Evolutionary conservation across 2,329 filamentous ascomycete genomes (phyloP).

Genomic region (Coniochaeta sp.): DNA sequence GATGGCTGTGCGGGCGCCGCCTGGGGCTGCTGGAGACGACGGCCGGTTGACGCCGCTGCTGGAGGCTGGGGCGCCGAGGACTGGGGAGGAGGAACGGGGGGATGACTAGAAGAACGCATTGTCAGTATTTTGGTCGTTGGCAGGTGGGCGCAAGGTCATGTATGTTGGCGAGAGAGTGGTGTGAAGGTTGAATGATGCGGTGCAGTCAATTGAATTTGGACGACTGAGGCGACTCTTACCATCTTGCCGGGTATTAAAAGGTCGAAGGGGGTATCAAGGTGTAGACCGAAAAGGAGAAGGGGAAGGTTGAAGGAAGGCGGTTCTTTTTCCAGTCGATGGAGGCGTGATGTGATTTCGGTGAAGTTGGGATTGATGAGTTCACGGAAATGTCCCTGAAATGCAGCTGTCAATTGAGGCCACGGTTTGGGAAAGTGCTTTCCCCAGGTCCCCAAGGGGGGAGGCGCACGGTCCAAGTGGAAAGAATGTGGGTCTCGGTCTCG

Average conservation of each 20-base stretch:
- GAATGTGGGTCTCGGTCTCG: background rate
- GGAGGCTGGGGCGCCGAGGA: conserved; percentile 41
- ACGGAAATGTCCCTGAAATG: conserved; percentile 23
- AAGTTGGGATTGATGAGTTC: conserved; percentile 25
- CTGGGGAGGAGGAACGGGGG: conserved; percentile 52
- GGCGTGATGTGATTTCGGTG: conserved; percentile 5
- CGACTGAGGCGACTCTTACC: background rate
- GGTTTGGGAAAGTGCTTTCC: conserved; percentile 18
- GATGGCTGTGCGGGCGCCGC: conserved; percentile 91
- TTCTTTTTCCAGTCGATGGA: conserved; percentile 9
- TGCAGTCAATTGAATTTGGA: background rate
- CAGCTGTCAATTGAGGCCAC: conserved; percentile 28
- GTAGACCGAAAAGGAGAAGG: conserved; percentile 9
- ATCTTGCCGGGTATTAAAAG: background rate
- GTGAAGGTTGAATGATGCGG: background rate
- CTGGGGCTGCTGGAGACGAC: conserved; percentile 81
- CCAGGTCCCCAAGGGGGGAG: conserved; percentile 1
- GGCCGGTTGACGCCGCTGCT: conserved; percentile 69
- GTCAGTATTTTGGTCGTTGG: background rate
- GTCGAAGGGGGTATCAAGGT: background rate
- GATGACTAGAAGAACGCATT: conserved; percentile 37
- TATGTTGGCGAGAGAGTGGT: conserved; percentile 6
- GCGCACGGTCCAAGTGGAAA: background rate
- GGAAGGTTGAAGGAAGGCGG: conserved; percentile 10
- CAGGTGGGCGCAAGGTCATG: conserved; percentile 3